Evolutionary conservation across 108 stramenopile genomes (phyloP), one percentile per base, ranked within the genome.

Genomic region (Epithemia pelagica): DNA sequence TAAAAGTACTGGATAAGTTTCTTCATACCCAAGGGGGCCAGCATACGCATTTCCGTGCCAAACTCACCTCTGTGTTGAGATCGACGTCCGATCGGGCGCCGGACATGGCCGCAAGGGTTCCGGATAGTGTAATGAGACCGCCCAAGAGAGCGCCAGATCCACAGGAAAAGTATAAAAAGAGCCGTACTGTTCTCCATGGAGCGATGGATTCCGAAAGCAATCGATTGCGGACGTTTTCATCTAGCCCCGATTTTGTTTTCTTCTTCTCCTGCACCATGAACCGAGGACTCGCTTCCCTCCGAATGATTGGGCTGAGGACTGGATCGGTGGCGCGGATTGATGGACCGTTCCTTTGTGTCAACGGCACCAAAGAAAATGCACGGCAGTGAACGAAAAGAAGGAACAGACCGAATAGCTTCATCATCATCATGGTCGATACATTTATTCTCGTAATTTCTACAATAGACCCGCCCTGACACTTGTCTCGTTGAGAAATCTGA

Each of bases 161-260:
- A 23, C 80, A 68, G 2, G 90, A 54, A 33, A 69, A 76, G 64
- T 91, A 91, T 25, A 85, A 30, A 63, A 88, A 91, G 28, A 91
- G 64, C 21, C 90, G 83, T 30, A 91, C 55, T 1, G 85, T 84
- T 54, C 92, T 80, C 84, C 87, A 92, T 22, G 90, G 90, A 20
- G 90, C 90, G 53, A 91, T 91, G 2, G 77, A 78, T 74, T 92
- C 91, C 8, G 86, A 56, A 0, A 92, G 46, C 18, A 92, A 76
- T 59, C 86, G 86, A 60, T 65, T 78, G 33, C 75, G 65, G 46
- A 81, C 27, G 29, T 56, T 52, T 57, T 63, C 66, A 21, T 81
- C 80, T 3, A 76, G 30, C 22, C 68, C 71, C 2, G 64, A 66
- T 54, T 73, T 81, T 32, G 62, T 76, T 53, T 68, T 70, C 27